Evolutionary conservation across 2,329 filamentous ascomycete species (phyloP).

Genomic region (Aspergillus bombycis): DNA sequence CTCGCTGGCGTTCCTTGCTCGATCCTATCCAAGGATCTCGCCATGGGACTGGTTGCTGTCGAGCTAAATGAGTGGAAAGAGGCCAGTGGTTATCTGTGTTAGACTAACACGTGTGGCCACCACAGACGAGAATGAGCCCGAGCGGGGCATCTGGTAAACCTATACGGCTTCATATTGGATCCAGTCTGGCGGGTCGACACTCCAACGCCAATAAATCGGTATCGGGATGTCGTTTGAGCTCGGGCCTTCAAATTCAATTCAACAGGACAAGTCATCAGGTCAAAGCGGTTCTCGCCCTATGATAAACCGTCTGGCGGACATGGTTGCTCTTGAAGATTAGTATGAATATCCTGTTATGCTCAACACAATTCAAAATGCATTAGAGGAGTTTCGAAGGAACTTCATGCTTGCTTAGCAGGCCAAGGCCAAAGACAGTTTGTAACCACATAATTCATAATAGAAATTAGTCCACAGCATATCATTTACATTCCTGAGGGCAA

Average conservation of each 20-base stretch:
- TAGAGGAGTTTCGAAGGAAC: background rate
- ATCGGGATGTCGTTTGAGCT: background rate
- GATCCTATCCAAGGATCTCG: background rate
- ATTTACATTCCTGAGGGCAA: background rate
- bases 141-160: background rate
- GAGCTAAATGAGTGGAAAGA: background rate
- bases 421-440: no score
- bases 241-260: background rate
- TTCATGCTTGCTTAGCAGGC: no score
- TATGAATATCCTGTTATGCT: background rate
- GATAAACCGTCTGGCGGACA: background rate
- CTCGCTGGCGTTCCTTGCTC: background rate
- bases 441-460: background rate
- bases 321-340: background rate
- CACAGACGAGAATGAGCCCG: background rate
- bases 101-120: background rate
- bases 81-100: background rate
- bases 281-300: background rate
- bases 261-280: background rate
- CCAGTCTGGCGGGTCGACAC: background rate
- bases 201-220: background rate
- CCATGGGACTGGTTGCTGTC: background rate
- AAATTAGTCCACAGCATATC: background rate
- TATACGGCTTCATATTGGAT: background rate
- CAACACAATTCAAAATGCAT: background rate